phyloP scores from a whole-genome alignment of 2,329 filamentous ascomycete species.

The Colletotrichum agaves region DNA sequence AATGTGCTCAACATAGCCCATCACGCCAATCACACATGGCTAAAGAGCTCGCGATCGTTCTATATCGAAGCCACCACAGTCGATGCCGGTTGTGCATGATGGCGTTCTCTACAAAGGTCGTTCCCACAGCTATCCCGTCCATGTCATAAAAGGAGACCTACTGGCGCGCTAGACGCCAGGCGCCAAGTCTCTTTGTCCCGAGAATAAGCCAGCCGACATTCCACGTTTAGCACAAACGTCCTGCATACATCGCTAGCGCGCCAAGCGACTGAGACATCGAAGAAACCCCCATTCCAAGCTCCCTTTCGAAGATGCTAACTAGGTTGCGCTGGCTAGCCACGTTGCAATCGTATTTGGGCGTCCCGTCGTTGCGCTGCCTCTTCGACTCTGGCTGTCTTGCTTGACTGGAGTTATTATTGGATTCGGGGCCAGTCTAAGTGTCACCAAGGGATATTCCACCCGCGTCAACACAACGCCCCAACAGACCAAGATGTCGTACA shows the following conservation, averaged over 20 bases:
- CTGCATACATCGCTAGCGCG: too few relatives aligned
- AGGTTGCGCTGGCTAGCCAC: not conserved
- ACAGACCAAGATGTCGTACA: too few relatives aligned
- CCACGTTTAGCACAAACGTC: not conserved
- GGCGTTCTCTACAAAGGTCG: not conserved
- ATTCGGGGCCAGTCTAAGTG: not conserved
- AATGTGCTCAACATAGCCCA: too few relatives aligned
- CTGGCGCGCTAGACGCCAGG: not conserved
- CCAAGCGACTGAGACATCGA: not conserved
- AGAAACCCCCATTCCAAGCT: not conserved
- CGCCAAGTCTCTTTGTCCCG: not conserved
- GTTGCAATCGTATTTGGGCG: not conserved
- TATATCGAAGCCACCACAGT: not conserved
- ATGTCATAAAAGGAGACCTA: not conserved
- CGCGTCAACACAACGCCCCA: too few relatives aligned
- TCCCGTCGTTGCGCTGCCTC: too few relatives aligned
- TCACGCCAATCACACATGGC: too few relatives aligned
- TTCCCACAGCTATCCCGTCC: not conserved
- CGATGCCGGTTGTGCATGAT: not conserved
- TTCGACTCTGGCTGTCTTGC: not conserved
- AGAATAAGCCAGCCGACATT: not conserved
- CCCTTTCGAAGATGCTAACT: not conserved
- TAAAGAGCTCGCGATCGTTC: not conserved
- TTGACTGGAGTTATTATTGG: not conserved
- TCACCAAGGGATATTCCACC: not conserved